A percentile compares a stretch with the other conserved stretches of the same genome.
Conservation (phyloP, 257 asterid genomes). For the Misopates orontium region DNA sequence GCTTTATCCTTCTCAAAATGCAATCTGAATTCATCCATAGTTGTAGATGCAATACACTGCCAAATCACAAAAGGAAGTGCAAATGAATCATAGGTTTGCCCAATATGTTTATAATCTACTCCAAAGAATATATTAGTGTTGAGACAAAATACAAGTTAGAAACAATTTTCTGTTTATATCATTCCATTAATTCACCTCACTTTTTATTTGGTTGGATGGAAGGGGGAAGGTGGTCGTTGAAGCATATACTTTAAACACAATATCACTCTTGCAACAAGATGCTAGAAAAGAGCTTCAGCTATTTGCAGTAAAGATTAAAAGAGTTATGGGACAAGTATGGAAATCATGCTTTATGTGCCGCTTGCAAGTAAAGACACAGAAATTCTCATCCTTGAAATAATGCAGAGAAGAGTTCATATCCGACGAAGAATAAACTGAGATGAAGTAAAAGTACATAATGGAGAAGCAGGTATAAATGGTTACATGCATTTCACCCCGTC, state of each 20-base stretch:
- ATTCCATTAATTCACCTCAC: neutral
- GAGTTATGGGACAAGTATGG: slow-evolving; percentile 8
- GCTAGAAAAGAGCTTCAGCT: slow-evolving; percentile 6
- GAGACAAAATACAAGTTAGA: slow-evolving; percentile 19
- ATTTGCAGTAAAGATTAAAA: slow-evolving; percentile 7
- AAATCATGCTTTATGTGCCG: slow-evolving; percentile 20
- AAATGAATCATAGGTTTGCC: slow-evolving; percentile 21
- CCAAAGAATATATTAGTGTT: slow-evolving; percentile 2
- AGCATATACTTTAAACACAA: neutral
- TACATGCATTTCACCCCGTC: slow-evolving; percentile 95
- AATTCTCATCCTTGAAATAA: neutral
- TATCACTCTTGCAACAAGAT: slow-evolving; percentile 9
- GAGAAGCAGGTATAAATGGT: slow-evolving; percentile 30
- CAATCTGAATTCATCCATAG: slow-evolving; percentile 83
- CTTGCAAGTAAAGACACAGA: slow-evolving; percentile 13
- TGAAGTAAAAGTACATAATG: slow-evolving; percentile 8
- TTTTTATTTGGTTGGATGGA: neutral
- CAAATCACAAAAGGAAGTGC: slow-evolving; percentile 31
- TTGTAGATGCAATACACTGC: slow-evolving; percentile 97
- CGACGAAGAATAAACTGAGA: slow-evolving; percentile 23
- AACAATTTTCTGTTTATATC: neutral
- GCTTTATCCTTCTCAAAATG: slow-evolving; percentile 96
- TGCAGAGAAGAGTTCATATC: slow-evolving; percentile 11
- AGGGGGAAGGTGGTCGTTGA: neutral
- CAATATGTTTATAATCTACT: slow-evolving; percentile 21